Conservation (phyloP, 164 flowering plant genomes). For the Stephania yunnanensis region DNA sequence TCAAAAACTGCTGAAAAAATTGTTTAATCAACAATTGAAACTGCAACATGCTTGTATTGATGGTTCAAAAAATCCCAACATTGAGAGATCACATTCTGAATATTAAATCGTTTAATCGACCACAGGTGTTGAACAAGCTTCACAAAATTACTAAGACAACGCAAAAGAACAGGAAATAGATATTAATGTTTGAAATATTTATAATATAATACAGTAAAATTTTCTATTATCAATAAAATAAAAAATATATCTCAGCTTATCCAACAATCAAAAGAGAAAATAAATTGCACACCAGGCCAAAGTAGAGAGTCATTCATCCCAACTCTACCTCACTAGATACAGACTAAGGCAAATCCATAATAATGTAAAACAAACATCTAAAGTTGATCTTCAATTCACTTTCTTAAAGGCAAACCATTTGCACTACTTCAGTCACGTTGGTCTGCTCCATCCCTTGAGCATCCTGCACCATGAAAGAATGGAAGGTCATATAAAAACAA, state of each 20-base stretch:
- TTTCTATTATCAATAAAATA: constrained; percentile 1
- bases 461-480: constrained; percentile 27
- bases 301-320: neutral
- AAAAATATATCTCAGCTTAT: neutral
- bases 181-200: constrained; percentile 2
- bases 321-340: neutral
- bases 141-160: neutral
- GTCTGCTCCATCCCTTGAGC: constrained; percentile 31
- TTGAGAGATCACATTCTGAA: neutral
- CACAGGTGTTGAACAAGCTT: neutral
- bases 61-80: neutral
- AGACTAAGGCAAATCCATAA: neutral
- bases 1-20: too few species aligned
- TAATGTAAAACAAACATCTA: neutral
- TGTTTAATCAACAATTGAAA: too few species aligned
- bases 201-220: constrained; percentile 4
- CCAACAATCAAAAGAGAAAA: neutral
- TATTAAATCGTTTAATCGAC: neutral
- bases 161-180: neutral
- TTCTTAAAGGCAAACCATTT: neutral
- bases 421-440: constrained; percentile 24
- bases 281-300: neutral
- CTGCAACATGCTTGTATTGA: neutral
- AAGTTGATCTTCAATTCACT: neutral
- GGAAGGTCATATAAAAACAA: neutral